Percentiles rank a stretch among this genome's conserved stretches.
These are phyloP conservation scores for Auricularia cornea DNA, from an alignment of 768 basidiomycete species.

Conservation along the genomic window DNA sequence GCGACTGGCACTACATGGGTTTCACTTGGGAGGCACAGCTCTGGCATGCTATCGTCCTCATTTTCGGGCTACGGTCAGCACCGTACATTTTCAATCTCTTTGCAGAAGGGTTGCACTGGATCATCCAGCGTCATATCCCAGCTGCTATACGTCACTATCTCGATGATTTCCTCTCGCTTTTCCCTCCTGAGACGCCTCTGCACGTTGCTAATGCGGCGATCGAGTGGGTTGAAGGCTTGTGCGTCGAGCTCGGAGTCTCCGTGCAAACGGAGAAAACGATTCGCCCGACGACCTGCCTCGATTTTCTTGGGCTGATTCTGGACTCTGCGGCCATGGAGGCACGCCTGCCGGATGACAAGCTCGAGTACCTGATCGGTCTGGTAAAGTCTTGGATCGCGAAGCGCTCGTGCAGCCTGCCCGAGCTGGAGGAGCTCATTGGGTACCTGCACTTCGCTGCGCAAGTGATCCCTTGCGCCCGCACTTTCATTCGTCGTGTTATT, in stretches of 20 bases:
- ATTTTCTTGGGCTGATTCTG: no score
- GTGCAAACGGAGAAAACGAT: no score
- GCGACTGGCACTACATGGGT: slow-evolving; percentile 27
- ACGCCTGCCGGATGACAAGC: no score
- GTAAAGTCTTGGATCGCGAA: slow-evolving; percentile 19
- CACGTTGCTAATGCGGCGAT: no score
- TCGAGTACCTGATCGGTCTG: slow-evolving; percentile 21
- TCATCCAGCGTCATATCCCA: slow-evolving; percentile 29
- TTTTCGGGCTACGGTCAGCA: slow-evolving; percentile 25
- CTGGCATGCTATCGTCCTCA: slow-evolving; percentile 25
- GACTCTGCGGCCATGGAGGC: no score
- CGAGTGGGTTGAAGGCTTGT: no score
- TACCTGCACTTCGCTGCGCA: slow-evolving; percentile 28
- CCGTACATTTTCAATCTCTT: slow-evolving; percentile 36
- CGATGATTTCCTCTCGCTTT: no score
- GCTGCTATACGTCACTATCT: background rate
- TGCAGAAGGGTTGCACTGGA: slow-evolving; percentile 34
- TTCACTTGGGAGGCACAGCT: slow-evolving; percentile 22
- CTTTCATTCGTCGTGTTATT: slow-evolving; percentile 22
- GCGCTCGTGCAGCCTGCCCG: slow-evolving; percentile 12
- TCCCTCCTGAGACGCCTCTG: no score
- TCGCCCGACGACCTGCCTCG: no score
- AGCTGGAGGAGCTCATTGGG: slow-evolving; percentile 26
- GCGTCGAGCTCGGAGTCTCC: no score
- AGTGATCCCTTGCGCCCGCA: slow-evolving; percentile 23